These are phyloP conservation scores for Eucalyptus regnans DNA, from an alignment of 345 rosid species.

Conservation along the genomic window DNA sequence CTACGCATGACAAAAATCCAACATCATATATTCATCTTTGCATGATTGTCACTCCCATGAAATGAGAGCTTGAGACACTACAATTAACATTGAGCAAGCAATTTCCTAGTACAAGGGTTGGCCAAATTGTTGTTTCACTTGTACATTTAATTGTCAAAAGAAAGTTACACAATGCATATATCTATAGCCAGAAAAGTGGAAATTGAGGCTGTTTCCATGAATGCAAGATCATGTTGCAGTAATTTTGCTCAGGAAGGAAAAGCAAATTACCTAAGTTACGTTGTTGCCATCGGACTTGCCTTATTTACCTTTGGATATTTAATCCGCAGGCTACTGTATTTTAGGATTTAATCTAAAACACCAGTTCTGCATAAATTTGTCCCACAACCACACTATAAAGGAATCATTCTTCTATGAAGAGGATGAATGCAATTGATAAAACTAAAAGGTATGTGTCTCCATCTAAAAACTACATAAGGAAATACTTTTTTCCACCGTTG, in stretches of 20 bases:
- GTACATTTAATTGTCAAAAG: neutral
- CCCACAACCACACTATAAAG: neutral
- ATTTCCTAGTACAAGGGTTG: neutral
- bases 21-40: neutral
- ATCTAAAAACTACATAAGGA: neutral
- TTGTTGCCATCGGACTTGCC: neutral
- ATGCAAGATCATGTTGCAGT: neutral
- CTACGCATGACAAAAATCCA: neutral
- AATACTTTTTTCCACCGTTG: neutral
- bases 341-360: neutral
- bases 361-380: neutral
- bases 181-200: neutral
- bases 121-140: neutral
- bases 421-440: neutral
- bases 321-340: neutral
- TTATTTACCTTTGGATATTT: neutral
- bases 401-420: neutral
- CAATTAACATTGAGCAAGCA: neutral
- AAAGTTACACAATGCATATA: neutral
- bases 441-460: neutral
- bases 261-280: neutral
- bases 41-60: neutral
- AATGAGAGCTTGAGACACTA: neutral
- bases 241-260: neutral
- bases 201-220: neutral